Evolutionary conservation across 768 basidiomycete species (phyloP).

Genomic region (Leccinum subgranulosum): DNA sequence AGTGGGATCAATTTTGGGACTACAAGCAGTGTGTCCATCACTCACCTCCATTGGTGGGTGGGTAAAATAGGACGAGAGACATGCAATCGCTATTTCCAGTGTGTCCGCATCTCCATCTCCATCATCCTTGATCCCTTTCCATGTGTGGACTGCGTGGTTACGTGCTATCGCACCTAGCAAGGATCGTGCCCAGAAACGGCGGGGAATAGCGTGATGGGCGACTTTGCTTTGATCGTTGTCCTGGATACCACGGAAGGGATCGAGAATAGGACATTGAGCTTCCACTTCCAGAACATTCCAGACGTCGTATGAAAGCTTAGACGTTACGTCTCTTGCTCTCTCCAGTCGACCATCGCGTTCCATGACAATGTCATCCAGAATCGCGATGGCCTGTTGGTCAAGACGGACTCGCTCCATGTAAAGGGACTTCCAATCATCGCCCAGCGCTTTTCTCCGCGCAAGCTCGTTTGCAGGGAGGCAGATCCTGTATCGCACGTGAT

Average conservation of each 20-base stretch:
- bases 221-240: slow-evolving; percentile 7
- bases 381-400: slow-evolving; percentile 40
- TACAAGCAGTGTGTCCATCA: background rate
- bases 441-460: slow-evolving; percentile 26
- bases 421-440: slow-evolving; percentile 44
- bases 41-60: slow-evolving; percentile 42
- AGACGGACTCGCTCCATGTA: slow-evolving; percentile 44
- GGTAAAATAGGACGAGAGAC: slow-evolving; percentile 52
- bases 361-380: slow-evolving; percentile 41
- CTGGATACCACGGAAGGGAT: slow-evolving; percentile 21
- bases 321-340: slow-evolving; percentile 36
- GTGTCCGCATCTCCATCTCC: slow-evolving; percentile 16
- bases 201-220: slow-evolving; percentile 35
- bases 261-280: slow-evolving; percentile 34
- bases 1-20: background rate
- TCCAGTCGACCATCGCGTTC: slow-evolving; percentile 37
- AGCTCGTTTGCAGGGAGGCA: slow-evolving; percentile 36
- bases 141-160: slow-evolving; percentile 37
- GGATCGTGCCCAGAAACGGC: slow-evolving; percentile 49
- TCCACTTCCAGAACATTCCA: slow-evolving; percentile 52
- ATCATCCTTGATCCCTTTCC: slow-evolving; percentile 26
- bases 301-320: slow-evolving; percentile 47
- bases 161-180: slow-evolving; percentile 45
- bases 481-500: slow-evolving; percentile 46
- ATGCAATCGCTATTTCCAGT: slow-evolving; percentile 47